Evolutionary conservation across 495 filamentous ascomycete genomes (phyloP), one percentile per base, ranked within the genome.

Genomic region (Penicillium angulare): DNA sequence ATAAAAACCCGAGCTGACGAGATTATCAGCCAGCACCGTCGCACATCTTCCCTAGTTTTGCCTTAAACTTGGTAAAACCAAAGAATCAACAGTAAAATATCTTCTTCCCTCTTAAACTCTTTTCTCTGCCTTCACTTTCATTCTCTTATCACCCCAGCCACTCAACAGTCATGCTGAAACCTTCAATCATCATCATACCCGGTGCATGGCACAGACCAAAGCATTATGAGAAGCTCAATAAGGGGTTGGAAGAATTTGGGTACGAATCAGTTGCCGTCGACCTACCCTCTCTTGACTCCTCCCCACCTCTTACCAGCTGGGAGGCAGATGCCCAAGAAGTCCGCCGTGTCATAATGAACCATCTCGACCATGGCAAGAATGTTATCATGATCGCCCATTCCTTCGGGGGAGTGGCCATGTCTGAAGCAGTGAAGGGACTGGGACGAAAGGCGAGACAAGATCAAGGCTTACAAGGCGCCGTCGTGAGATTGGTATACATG

Each of bases 151-250:
- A n/a, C n/a, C n/a, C n/a, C n/a, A n/a, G n/a, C n/a, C n/a, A n/a
- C n/a, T n/a, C n/a, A n/a, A n/a, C n/a, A n/a, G n/a, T n/a, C n/a
- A n/a, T n/a, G n/a, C n/a, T n/a, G n/a, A n/a, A n/a, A n/a, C n/a
- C n/a, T n/a, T n/a, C n/a, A n/a, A 61, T 75, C 38, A 61, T 75
- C 15, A 60, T 75, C 20, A 55, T 74, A 22, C 70, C 71, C n/a
- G 72, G 74, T 9, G 53, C 71, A 7, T 77, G 74, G 71, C 74
- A 77, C 36, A 51, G 64, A 5, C 72, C 72, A 0, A 40, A 63
- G 17, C 69, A 71, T 41, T 75, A 71, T 54, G 55, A 64, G 3
- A 38, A 49, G 15, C 64, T 75, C 3, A 63, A 65, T 18, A 57
- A 72, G 35, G 51, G 45, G 9, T 60, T 77, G 15, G 51, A 41